Percentiles rank a stretch among this genome's conserved stretches.
Conservation (phyloP, 495 filamentous ascomycete species). For the Talaromyces borbonicus region DNA sequence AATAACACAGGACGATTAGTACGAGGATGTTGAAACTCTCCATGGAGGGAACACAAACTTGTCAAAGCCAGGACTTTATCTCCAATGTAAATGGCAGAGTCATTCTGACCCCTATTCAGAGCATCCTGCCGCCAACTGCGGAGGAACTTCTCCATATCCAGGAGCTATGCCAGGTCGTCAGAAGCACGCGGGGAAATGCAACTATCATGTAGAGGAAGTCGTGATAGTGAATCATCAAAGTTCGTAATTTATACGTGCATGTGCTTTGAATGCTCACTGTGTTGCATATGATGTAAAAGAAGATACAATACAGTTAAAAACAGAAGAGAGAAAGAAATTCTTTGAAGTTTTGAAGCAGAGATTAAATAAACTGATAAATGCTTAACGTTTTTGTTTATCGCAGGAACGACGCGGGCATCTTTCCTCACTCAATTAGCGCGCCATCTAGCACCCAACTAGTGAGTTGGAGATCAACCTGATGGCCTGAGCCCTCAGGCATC, state of each 20-base stretch:
- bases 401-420: conserved; percentile 8
- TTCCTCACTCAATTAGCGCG: too few relatives aligned
- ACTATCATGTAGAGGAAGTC: conserved; percentile 1
- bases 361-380: not conserved
- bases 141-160: conserved; percentile 80
- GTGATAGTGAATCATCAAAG: too few relatives aligned
- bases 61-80: conserved; percentile 94
- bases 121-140: conserved; percentile 90
- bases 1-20: conserved; percentile 17
- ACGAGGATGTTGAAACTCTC: not conserved
- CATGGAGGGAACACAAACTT: conserved; percentile 44
- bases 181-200: conserved; percentile 2
- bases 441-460: too few relatives aligned
- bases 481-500: too few relatives aligned
- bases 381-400: conserved; percentile 1
- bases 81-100: conserved; percentile 89
- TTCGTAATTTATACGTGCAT: not conserved
- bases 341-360: too few relatives aligned
- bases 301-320: too few relatives aligned
- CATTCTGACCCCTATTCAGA: conserved; percentile 85
- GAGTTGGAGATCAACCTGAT: too few relatives aligned
- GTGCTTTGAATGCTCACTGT: not conserved
- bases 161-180: not conserved
- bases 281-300: too few relatives aligned
- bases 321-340: too few relatives aligned